Base-by-base conservation (phyloP, 352 stramenopile genomes). In the Phytophthora multivora region DNA sequence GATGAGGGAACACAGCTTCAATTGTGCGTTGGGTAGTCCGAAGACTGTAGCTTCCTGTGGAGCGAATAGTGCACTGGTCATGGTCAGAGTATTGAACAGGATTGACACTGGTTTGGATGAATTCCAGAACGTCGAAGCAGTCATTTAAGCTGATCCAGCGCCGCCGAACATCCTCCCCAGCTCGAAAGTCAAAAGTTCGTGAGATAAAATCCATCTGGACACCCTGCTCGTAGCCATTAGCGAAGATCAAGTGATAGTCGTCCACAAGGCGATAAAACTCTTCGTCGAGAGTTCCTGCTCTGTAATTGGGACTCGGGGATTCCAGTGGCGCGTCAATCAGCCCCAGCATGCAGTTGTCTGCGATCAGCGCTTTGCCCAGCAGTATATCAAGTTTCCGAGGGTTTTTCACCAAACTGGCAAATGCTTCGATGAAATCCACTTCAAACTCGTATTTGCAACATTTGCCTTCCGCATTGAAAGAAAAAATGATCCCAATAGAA, bases 371-470 rank as follows among this genome's bases (percentile, higher is more conserved):
- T 16, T 45, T 25, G 4, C 71, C 75, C 12, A 87, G 31, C 4
- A 88, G 39, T 23, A 69, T 48, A 10, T 61, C 56, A 1, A 88
- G 49, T 6, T 75, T 59, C 0, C n/a, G 31, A 0, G 75, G 70
- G 40, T 83, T 63, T 5, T 62, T 59, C 1, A 85, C 54, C 21
- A 88, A 36, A 0, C 45, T 18, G 11, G 66, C 59, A 36, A 87
- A 83, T 2, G 57, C 62, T 23, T 43, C 57, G 16, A 61, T 47
- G 9, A 62, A 71, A n/a, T 66, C 50, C 46, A 66, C 48, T 16
- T 71, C 48, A 1, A 66, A 42, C 38, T 66, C 55, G 13, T 61
- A 66, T 30, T 53, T 55, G 40, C 30, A 51, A 31, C 55, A 60
- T 21, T 66, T 71, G 13, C 50, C 50, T 8, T 7, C 39, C 2